Evolutionary conservation across 1,284 basidiomycete genomes (phyloP), one percentile per base, ranked within the genome.

Genomic region (Coniferiporia sulphurascens): DNA sequence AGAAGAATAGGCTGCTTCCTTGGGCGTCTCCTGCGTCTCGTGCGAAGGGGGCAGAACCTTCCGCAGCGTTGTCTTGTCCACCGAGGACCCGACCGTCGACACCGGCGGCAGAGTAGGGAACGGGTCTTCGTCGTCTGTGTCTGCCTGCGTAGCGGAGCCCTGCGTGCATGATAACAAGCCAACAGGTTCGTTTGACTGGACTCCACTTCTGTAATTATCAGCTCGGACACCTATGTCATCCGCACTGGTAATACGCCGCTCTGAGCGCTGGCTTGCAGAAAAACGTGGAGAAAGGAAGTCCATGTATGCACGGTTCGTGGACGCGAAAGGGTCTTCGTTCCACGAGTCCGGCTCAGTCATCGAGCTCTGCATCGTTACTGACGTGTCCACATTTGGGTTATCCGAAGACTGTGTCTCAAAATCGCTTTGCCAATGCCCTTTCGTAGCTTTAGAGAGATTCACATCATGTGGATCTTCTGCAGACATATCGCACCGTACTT

Each of bases 121-220:
- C 4, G 48, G 56, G 43, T 62, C 56, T 12, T 48, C 52, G 19
- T 58, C 56, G 35, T 62, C 56, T 13, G 51, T 44, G 19, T 62
- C 60, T 7, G 46, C 43, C 52, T 62, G 60, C 38, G 60, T 62
- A 5, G 15, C 32, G 1, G 60, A 58, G 46, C 56, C 58, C 36
- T 62, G 60, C 19, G 56, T 58, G 12, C 41, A 52, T n/a, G 55
- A 21, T 17, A 7, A 15, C 21, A 17, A 21, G 10, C 48, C 22
- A 22, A 32, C n/a, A 15, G 55, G 35, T 10, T 52, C 22, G 6
- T 34, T 52, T 32, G 12, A 2, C 19, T 6, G 1, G 17, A 13
- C 3, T 15, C 27, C 32, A 52, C 35, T 13, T 34, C 4, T 32
- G 32, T 34, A 2, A 13, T 22, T 52, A 13, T 19, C 22, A 12